These are phyloP conservation scores for Cutaneotrichosporon sp. DNA, from an alignment of 1,284 basidiomycete genomes.

Conservation along the genomic window DNA sequence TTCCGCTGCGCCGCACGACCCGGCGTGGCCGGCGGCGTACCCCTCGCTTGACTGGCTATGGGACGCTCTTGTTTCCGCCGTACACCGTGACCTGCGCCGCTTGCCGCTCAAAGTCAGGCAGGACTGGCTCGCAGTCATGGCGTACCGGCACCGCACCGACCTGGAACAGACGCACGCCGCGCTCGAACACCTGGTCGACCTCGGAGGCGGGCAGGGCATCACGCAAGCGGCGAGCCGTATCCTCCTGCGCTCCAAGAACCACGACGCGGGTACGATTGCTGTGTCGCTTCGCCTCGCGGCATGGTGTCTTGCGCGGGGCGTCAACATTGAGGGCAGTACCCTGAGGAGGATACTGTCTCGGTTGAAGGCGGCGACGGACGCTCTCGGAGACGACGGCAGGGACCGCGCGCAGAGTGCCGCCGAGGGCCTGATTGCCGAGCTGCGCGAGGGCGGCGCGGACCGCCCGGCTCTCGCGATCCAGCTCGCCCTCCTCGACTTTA, in stretches of 20 bases:
- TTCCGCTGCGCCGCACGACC: background rate
- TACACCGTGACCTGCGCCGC: background rate
- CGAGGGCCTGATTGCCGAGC: conserved; percentile 8
- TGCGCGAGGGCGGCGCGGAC: conserved; percentile 7
- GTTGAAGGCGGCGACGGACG: conserved; percentile 9
- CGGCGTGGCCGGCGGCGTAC: background rate
- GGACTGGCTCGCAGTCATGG: conserved; percentile 10
- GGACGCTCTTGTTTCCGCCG: conserved; percentile 4
- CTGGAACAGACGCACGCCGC: background rate
- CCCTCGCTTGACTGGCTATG: conserved; percentile 19
- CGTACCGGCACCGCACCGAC: conserved; percentile 5
- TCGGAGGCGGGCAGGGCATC: conserved; percentile 17
- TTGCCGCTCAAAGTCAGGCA: conserved; percentile 1
- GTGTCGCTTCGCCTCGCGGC: conserved; percentile 12
- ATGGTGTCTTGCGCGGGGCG: conserved; percentile 15
- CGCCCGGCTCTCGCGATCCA: conserved; percentile 11
- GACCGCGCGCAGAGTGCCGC: background rate
- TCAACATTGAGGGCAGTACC: conserved; percentile 1
- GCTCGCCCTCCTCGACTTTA: conserved; percentile 4
- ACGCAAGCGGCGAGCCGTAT: conserved; percentile 1
- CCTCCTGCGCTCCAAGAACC: background rate
- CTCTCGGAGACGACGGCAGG: background rate
- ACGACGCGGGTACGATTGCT: background rate
- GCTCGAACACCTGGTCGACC: conserved; percentile 19
- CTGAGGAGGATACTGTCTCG: conserved; percentile 3